Evolutionary conservation across 768 basidiomycete genomes (phyloP).

Genomic region (Lyophyllum decastes): DNA sequence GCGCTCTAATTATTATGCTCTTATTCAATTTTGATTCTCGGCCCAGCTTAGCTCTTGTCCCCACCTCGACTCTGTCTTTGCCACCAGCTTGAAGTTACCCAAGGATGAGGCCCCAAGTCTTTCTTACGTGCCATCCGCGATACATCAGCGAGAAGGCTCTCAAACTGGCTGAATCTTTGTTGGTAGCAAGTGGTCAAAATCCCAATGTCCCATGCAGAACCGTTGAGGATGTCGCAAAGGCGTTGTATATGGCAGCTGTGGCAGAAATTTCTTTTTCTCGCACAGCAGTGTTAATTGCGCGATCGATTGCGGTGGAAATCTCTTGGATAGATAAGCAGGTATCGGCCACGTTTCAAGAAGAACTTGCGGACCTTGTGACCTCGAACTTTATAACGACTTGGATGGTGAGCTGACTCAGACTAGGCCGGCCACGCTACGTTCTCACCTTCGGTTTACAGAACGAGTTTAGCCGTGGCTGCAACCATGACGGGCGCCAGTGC

Average conservation of each 20-base stretch:
- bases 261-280: neutral
- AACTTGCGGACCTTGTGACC: slow-evolving; percentile 5
- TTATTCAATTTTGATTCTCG: neutral
- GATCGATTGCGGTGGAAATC: neutral
- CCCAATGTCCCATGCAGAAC: neutral
- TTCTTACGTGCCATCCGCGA: slow-evolving; percentile 3
- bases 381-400: slow-evolving; percentile 6
- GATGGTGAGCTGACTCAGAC: neutral
- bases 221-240: neutral
- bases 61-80: neutral
- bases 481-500: neutral
- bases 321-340: slow-evolving; percentile 2
- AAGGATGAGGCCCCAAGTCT: neutral
- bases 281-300: slow-evolving; percentile 5
- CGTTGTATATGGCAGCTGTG: neutral
- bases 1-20: neutral
- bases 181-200: neutral
- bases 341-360: neutral
- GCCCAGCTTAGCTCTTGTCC: too few relatives aligned
- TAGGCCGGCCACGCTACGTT: neutral
- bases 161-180: neutral
- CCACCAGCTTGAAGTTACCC: neutral
- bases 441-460: neutral
- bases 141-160: slow-evolving; percentile 1
- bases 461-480: slow-evolving; percentile 3